These are phyloP conservation scores for Lycium barbarum DNA, from an alignment of 257 asterid species.

Conservation along the genomic window DNA sequence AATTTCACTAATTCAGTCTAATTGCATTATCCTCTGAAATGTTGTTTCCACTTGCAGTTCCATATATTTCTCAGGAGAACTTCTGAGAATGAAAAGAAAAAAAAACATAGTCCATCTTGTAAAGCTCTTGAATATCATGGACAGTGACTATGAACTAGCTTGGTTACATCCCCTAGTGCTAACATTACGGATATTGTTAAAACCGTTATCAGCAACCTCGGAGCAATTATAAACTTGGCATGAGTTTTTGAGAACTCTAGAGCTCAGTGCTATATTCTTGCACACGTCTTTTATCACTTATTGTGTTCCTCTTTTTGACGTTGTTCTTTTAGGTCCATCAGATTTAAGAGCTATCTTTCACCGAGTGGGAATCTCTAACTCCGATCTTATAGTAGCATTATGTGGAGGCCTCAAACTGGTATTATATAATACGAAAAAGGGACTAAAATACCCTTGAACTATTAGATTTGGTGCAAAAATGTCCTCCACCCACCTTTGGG, in stretches of 20 bases:
- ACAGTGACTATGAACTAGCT: neutral
- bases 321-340: conserved; percentile 49
- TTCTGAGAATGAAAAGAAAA: neutral
- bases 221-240: neutral
- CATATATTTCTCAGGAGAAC: neutral
- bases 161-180: neutral
- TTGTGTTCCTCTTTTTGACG: neutral
- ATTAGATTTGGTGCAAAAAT: too few relatives aligned
- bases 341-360: conserved; percentile 67
- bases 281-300: neutral
- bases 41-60: neutral
- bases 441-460: too few relatives aligned
- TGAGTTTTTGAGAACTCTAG: too few relatives aligned
- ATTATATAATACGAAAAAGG: neutral
- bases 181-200: neutral
- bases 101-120: neutral
- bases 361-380: conserved; percentile 64
- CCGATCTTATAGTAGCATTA: conserved; percentile 77
- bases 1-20: neutral
- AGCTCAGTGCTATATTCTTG: neutral
- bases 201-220: neutral
- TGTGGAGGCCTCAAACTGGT: conserved; percentile 91
- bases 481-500: too few relatives aligned
- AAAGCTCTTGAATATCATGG: neutral
- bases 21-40: neutral